Evolutionary conservation across 371 early-diverging fungal species (phyloP).

Genomic region (Mortierella sp.): DNA sequence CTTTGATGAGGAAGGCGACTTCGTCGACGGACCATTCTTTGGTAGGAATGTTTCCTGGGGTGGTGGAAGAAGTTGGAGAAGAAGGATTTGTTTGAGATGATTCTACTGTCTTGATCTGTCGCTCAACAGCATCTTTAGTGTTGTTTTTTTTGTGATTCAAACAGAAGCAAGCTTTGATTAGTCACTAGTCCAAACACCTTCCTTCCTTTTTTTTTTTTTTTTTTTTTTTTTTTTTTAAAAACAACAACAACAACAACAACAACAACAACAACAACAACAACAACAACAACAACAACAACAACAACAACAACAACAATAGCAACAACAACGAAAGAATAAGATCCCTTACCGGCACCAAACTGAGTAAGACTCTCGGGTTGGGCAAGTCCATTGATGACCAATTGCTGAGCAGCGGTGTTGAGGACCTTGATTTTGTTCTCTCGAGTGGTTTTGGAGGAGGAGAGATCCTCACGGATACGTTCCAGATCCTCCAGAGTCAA

Average conservation of each 20-base stretch:
- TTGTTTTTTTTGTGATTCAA: too few relatives aligned
- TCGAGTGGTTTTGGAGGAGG: constrained; percentile 17
- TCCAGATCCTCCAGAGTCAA: constrained; percentile 48
- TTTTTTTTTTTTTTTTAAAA: too few relatives aligned
- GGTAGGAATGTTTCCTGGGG: constrained; percentile 6
- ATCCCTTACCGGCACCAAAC: constrained; percentile 35
- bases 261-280: too few relatives aligned
- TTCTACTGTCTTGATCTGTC: neutral
- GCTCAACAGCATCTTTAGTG: constrained; percentile 18
- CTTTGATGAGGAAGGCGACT: constrained; percentile 64
- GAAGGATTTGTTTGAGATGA: neutral
- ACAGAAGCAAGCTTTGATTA: too few relatives aligned
- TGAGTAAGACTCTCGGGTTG: constrained; percentile 36
- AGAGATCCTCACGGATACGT: constrained; percentile 33
- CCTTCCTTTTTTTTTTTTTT: too few relatives aligned
- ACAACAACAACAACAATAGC: neutral
- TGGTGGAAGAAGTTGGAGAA: constrained; percentile 6
- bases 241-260: too few relatives aligned
- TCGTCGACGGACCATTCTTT: constrained; percentile 65
- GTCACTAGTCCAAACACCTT: too few relatives aligned
- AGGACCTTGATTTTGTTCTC: constrained; percentile 40
- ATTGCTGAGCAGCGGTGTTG: constrained; percentile 30
- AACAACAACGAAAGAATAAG: neutral
- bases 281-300: too few relatives aligned
- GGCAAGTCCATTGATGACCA: constrained; percentile 35